phyloP scores from a whole-genome alignment of 805 yeast genomes.

The Cyberlindnera nakhonratchasimensis region DNA sequence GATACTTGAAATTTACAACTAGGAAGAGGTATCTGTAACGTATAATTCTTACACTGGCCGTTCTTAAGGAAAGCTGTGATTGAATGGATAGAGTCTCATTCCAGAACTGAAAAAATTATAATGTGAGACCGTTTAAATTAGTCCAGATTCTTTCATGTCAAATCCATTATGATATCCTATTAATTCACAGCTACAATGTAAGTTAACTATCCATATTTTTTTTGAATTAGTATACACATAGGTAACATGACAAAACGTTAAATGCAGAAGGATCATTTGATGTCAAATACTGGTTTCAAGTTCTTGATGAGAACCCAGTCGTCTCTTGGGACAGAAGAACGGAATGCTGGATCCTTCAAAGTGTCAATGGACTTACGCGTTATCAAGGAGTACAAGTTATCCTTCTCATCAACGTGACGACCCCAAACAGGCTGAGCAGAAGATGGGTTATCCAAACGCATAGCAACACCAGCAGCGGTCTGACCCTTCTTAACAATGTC shows the following conservation, averaged over 20 bases:
- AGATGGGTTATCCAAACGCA: slow-evolving; percentile 92
- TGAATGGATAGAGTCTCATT: not conserved
- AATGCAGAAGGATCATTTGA: slow-evolving; percentile 35
- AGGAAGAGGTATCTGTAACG: not conserved
- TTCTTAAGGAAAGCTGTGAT: too few species aligned
- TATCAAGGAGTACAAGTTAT: slow-evolving; percentile 83
- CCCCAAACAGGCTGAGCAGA: slow-evolving; percentile 98
- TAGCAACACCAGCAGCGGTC: slow-evolving; percentile 97
- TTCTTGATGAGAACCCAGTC: slow-evolving; percentile 93
- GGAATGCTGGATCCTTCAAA: slow-evolving; percentile 97
- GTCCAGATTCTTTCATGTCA: not conserved
- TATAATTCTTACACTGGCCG: too few species aligned
- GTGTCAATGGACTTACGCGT: slow-evolving; percentile 90
- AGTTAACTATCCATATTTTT: not conserved
- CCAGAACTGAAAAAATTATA: too few species aligned
- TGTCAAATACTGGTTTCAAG: slow-evolving; percentile 84
- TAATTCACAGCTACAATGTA: not conserved
- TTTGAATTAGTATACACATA: slow-evolving; percentile 2
- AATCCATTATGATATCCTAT: too few species aligned
- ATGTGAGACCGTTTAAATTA: too few species aligned
- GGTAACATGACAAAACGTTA: slow-evolving; percentile 2
- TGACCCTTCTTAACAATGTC: slow-evolving; percentile 87
- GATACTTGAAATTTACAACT: not conserved
- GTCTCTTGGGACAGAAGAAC: slow-evolving; percentile 89
- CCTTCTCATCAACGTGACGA: slow-evolving; percentile 95